Percentiles rank a stretch among this genome's conserved stretches.
Conservation (phyloP, 2,329 filamentous ascomycete genomes). For the Fusarium euwallaceae region DNA sequence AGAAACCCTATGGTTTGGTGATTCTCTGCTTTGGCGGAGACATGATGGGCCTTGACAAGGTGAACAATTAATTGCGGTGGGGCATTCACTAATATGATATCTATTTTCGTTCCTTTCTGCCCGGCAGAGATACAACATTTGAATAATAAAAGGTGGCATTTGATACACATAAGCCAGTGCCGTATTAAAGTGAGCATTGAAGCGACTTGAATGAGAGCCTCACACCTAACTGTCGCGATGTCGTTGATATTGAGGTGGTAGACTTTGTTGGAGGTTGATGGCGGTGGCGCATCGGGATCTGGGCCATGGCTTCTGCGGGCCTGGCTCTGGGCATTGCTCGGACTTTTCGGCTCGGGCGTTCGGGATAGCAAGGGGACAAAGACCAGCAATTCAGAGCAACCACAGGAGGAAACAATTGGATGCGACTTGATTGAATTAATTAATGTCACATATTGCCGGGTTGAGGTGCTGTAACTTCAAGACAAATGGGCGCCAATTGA, state of each 20-base stretch:
- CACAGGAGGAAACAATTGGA: not conserved
- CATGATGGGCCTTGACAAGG: not conserved
- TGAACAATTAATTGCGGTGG: slow-evolving; percentile 8
- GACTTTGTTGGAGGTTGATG: not conserved
- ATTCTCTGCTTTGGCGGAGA: slow-evolving; percentile 4
- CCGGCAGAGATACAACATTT: slow-evolving; percentile 11
- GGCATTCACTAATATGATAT: slow-evolving; percentile 1
- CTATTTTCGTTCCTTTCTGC: slow-evolving; percentile 11
- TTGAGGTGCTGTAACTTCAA: too few species aligned
- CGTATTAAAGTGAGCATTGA: not conserved
- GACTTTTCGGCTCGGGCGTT: slow-evolving; percentile 43
- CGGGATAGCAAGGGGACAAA: slow-evolving; percentile 21
- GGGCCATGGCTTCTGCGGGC: not conserved
- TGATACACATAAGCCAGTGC: not conserved
- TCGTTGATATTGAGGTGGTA: not conserved
- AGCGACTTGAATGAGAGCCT: not conserved
- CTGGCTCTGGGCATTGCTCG: slow-evolving; percentile 20
- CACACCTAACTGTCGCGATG: not conserved
- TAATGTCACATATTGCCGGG: too few species aligned
- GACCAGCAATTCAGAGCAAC: not conserved
- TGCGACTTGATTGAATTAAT: not conserved
- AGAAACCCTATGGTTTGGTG: not conserved
- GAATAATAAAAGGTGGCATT: slow-evolving; percentile 28
- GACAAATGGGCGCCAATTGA: not conserved
- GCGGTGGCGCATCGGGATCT: slow-evolving; percentile 1